A percentile compares a stretch with the other conserved stretches of the same genome.
These are phyloP conservation scores for Hortiboletus flavorubellus DNA, from an alignment of 768 basidiomycete genomes.

Conservation along the genomic window DNA sequence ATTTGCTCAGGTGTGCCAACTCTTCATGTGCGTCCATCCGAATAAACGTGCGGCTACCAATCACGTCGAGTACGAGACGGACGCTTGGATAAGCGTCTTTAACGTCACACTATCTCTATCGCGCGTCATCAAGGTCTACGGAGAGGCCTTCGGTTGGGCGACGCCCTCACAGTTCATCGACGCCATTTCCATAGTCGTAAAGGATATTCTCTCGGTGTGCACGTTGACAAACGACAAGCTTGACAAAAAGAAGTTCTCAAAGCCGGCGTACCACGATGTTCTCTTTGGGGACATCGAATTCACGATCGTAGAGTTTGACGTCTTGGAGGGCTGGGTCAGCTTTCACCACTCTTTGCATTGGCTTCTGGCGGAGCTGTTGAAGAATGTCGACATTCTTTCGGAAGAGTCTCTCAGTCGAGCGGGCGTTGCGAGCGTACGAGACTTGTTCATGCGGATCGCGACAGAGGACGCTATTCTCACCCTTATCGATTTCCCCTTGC, in stretches of 20 bases:
- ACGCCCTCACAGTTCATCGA: slow-evolving; percentile 55
- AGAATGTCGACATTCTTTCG: slow-evolving; percentile 68
- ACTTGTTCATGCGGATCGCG: slow-evolving; percentile 57
- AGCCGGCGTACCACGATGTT: slow-evolving; percentile 63
- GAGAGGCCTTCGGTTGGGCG: slow-evolving; percentile 71
- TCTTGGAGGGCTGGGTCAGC: slow-evolving; percentile 78
- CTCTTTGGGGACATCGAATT: slow-evolving; percentile 58
- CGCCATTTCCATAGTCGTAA: slow-evolving; percentile 66
- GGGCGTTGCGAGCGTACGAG: slow-evolving; percentile 53
- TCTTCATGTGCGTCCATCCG: slow-evolving; percentile 94
- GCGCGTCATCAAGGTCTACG: slow-evolving; percentile 85
- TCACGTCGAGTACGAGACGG: slow-evolving; percentile 96
- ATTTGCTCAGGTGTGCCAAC: slow-evolving; percentile 73
- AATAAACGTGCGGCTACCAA: slow-evolving; percentile 76
- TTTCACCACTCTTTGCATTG: slow-evolving; percentile 93
- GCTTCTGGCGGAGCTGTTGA: slow-evolving; percentile 85
- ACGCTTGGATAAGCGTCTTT: slow-evolving; percentile 96
- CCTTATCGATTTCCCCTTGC: slow-evolving; percentile 82
- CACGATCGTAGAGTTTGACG: slow-evolving; percentile 73
- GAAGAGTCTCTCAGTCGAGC: slow-evolving; percentile 50
- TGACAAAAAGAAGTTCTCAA: slow-evolving; percentile 62
- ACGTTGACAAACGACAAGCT: slow-evolving; percentile 64
- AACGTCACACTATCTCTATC: slow-evolving; percentile 90
- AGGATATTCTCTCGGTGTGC: slow-evolving; percentile 70
- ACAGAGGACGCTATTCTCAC: slow-evolving; percentile 69